phyloP scores from a whole-genome alignment of 2,329 filamentous ascomycete species.

The Phyllosticta citrichinensis region DNA sequence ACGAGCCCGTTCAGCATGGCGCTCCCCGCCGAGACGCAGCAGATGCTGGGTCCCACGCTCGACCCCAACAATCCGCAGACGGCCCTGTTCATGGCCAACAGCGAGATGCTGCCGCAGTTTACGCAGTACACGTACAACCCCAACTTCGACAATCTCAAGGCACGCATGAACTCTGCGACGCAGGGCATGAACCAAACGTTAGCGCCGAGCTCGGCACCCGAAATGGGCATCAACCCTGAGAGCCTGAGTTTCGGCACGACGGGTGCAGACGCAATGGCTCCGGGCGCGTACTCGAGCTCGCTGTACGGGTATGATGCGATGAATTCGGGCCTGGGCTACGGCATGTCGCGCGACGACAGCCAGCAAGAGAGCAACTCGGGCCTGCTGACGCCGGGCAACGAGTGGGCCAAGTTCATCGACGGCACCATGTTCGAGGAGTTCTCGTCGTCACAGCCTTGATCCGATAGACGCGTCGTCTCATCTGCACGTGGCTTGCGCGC shows the following conservation, averaged over 20 bases:
- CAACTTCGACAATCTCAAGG: conserved; percentile 17
- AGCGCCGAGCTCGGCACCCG: conserved; percentile 24
- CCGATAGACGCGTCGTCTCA: neutral
- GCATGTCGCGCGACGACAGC: conserved; percentile 14
- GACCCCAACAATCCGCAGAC: conserved; percentile 37
- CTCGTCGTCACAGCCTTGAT: conserved; percentile 3
- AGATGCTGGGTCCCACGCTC: conserved; percentile 39
- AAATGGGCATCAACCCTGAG: conserved; percentile 15
- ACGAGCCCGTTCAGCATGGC: conserved; percentile 39
- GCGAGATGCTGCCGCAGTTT: conserved; percentile 30
- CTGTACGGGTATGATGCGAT: conserved; percentile 11
- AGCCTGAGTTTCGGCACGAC: conserved; percentile 13
- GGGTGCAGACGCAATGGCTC: neutral
- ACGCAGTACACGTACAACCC: conserved; percentile 37
- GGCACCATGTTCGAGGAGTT: conserved; percentile 13
- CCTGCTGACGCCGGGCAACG: conserved; percentile 15
- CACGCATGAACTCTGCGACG: conserved; percentile 12
- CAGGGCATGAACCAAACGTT: conserved; percentile 32
- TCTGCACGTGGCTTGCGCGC: neutral
- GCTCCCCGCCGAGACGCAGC: conserved; percentile 44
- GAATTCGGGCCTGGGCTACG: conserved; percentile 1
- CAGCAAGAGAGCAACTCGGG: conserved; percentile 15
- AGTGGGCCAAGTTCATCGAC: conserved; percentile 21
- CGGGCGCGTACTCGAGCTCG: neutral
- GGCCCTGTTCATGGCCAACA: conserved; percentile 37